Conservation (phyloP, 306 rosid genomes). For the Aeschynomene evenia region DNA sequence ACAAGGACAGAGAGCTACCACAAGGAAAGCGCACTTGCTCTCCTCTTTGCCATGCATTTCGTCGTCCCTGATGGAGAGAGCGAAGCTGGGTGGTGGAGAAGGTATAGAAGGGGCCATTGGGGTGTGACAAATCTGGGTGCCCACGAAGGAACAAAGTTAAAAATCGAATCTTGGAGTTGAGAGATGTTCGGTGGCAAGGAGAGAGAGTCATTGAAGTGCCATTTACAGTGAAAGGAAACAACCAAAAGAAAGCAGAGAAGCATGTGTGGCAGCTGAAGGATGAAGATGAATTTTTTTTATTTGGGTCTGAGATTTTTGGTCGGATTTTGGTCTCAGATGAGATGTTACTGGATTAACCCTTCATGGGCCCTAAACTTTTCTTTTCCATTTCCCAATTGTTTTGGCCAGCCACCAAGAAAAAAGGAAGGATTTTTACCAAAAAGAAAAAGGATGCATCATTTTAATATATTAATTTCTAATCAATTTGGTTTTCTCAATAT, state of each 20-base stretch:
- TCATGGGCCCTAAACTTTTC: background rate
- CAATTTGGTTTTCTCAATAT: too few relatives aligned
- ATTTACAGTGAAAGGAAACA: slow-evolving; percentile 29
- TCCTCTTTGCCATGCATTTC: slow-evolving; percentile 43
- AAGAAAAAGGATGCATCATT: too few relatives aligned
- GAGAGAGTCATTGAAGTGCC: slow-evolving; percentile 61
- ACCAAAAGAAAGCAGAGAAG: background rate
- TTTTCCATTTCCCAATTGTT: background rate
- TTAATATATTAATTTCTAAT: too few relatives aligned
- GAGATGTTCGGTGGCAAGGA: background rate
- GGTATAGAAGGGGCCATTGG: slow-evolving; percentile 47
- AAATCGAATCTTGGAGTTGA: slow-evolving; percentile 3
- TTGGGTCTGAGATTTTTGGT: too few relatives aligned
- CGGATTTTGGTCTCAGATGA: too few relatives aligned
- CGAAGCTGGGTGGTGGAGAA: slow-evolving; percentile 54
- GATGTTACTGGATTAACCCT: slow-evolving; percentile 12
- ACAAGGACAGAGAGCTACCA: slow-evolving; percentile 83
- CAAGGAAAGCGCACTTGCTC: slow-evolving; percentile 52
- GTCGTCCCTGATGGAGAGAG: slow-evolving; percentile 48
- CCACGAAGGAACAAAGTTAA: slow-evolving; percentile 17
- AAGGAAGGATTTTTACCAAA: background rate
- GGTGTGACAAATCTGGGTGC: slow-evolving; percentile 2
- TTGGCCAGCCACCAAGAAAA: too few relatives aligned
- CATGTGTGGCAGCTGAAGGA: background rate
- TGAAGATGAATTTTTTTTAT: too few relatives aligned